phyloP scores from a whole-genome alignment of 352 stramenopile species.

The Globisporangium carolinianum region DNA sequence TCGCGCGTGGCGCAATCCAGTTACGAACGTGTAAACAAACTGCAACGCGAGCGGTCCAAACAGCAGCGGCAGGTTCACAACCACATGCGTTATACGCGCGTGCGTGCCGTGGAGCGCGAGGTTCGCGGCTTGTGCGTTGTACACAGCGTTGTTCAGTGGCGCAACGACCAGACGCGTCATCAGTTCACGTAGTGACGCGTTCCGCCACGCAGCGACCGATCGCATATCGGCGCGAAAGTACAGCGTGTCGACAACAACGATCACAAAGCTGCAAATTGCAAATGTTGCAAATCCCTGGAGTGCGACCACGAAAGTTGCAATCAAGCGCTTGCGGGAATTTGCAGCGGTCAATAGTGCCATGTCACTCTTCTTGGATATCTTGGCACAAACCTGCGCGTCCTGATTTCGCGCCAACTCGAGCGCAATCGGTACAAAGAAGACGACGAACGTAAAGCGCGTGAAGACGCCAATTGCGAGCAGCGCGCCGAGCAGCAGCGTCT shows the following conservation, averaged over 20 bases:
- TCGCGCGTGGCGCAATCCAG: neutral
- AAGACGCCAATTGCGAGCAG: slow-evolving; percentile 71
- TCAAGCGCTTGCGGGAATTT: slow-evolving; percentile 12
- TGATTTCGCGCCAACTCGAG: slow-evolving; percentile 56
- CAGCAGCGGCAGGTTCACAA: slow-evolving; percentile 91
- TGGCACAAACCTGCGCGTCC: slow-evolving; percentile 24
- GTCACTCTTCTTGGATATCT: slow-evolving; percentile 21
- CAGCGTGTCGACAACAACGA: slow-evolving; percentile 48
- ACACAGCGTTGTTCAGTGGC: slow-evolving; percentile 86
- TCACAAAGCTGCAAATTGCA: slow-evolving; percentile 14
- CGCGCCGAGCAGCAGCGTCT: slow-evolving; percentile 53
- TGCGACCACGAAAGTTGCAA: slow-evolving; percentile 17
- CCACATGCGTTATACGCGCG: slow-evolving; percentile 75
- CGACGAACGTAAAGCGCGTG: slow-evolving; percentile 73
- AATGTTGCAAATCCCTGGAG: slow-evolving; percentile 50
- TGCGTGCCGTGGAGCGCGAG: slow-evolving; percentile 90
- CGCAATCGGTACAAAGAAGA: slow-evolving; percentile 75
- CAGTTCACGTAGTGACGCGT: slow-evolving; percentile 5
- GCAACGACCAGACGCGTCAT: slow-evolving; percentile 32
- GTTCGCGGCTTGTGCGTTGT: slow-evolving; percentile 90
- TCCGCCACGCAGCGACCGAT: too few species aligned
- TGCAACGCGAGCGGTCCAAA: slow-evolving; percentile 83
- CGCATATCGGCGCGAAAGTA: slow-evolving; percentile 37
- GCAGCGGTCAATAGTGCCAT: too few species aligned
- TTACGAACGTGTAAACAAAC: slow-evolving; percentile 29